These are phyloP conservation scores for Mycena vulgaris DNA, from an alignment of 768 basidiomycete genomes.

Conservation along the genomic window DNA sequence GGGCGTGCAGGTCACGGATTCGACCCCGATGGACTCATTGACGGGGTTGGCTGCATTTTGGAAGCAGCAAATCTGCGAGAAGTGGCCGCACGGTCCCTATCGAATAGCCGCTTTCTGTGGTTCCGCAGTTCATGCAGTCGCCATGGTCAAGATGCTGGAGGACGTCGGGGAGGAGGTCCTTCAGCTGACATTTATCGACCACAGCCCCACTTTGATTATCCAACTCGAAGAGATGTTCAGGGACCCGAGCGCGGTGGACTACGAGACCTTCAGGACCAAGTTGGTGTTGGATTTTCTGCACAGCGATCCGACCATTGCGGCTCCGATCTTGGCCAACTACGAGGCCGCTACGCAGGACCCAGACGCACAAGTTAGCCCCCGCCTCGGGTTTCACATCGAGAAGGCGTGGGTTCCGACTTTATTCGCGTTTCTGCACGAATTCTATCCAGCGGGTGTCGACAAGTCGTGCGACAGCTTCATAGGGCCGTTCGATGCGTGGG, in stretches of 20 bases:
- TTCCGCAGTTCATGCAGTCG: slow-evolving; percentile 22
- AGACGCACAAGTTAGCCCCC: slow-evolving; percentile 6
- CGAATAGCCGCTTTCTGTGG: slow-evolving; percentile 31
- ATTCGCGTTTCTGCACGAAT: slow-evolving; percentile 18
- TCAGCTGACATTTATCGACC: slow-evolving; percentile 34
- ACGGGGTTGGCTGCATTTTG: slow-evolving; percentile 28
- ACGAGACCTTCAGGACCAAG: slow-evolving; percentile 17
- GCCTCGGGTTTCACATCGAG: slow-evolving; percentile 18
- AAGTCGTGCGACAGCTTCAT: slow-evolving; percentile 2
- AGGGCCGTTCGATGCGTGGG: not conserved
- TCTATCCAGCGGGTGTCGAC: not conserved
- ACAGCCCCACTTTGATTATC: slow-evolving; percentile 13
- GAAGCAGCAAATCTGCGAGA: slow-evolving; percentile 19
- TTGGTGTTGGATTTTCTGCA: slow-evolving; percentile 21
- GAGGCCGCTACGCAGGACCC: slow-evolving; percentile 26
- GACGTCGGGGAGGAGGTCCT: slow-evolving; percentile 32
- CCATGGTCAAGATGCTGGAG: slow-evolving; percentile 32
- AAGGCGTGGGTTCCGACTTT: slow-evolving; percentile 16
- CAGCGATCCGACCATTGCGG: slow-evolving; percentile 26
- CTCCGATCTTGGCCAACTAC: slow-evolving; percentile 22
- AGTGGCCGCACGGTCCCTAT: slow-evolving; percentile 35
- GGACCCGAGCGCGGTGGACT: slow-evolving; percentile 19
- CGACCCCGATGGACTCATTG: slow-evolving; percentile 27
- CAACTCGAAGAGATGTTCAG: slow-evolving; percentile 8
- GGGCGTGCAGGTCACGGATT: slow-evolving; percentile 36